Evolutionary conservation across 2,329 filamentous ascomycete genomes (phyloP).

Genomic region (Venturia pyrina): DNA sequence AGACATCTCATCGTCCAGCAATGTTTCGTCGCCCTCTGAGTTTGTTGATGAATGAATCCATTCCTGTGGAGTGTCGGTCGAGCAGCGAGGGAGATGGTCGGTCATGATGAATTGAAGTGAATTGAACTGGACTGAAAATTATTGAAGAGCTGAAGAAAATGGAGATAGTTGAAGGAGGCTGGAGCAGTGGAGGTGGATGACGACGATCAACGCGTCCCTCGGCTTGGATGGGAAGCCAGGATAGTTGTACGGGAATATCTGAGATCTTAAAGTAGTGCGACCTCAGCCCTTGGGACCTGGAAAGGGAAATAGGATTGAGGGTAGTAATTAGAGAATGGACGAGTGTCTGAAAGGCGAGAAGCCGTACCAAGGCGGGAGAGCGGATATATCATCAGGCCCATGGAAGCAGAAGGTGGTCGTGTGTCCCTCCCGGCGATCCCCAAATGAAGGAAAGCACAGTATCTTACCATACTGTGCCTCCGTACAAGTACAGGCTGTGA

Average conservation of each 20-base stretch:
- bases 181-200: background rate
- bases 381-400: background rate
- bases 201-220: background rate
- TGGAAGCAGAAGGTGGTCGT: background rate
- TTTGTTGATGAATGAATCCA: background rate
- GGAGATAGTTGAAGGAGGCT: background rate
- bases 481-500: background rate
- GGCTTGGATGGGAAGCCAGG: background rate
- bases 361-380: background rate
- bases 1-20: constrained; percentile 4
- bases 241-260: too few species aligned
- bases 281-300: too few species aligned
- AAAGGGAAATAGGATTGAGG: background rate
- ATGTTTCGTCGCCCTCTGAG: background rate
- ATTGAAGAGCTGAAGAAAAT: background rate
- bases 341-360: background rate
- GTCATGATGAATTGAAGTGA: background rate
- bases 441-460: too few species aligned
- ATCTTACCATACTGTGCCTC: too few species aligned
- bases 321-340: background rate
- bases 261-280: background rate
- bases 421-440: background rate
- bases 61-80: background rate
- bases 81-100: background rate
- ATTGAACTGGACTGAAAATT: too few species aligned